Evolutionary conservation across 805 yeast genomes (phyloP), one percentile per base, ranked within the genome.

Genomic region (Tetrapisispora taiwanensis): DNA sequence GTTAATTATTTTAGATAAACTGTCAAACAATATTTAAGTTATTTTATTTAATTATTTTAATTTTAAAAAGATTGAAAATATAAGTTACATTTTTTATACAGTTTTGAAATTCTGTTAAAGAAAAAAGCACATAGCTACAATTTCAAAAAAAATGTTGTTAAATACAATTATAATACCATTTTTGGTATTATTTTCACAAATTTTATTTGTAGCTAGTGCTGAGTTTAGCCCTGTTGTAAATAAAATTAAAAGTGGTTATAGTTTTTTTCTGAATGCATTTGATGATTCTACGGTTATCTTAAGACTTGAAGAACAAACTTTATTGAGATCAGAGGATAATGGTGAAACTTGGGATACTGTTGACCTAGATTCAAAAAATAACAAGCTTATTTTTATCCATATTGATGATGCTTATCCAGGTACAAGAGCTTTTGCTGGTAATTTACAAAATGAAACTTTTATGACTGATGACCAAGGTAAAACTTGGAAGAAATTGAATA

Each of bases 221-320:
- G 36, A 49, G 9, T 47, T 45, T 43, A 18, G 31, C 32, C 56
- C 55, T 22, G 45, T 39, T 26, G 54, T 52, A 22, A 44, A 43
- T 7, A 42, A 39, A 34, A 22, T 45, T 19, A 36, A 36, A 24
- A 36, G 42, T 13, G 26, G 36, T 6, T 17, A 27, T 15, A 30
- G 41, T 5, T 50, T 41, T 42, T 27, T 24, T 32, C 17, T 54
- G n/a, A 39, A 32, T 15, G 45, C 52, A 3, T 75, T 79, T 50
- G 81, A 78, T 49, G 84, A 79, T 52, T 72, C 82, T 0, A 53
- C 73, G 0, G 67, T 65, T n/a, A 46, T 76, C 4, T 41, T 79
- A 26, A 53, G 53, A 7, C 46, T 66, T 22, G 54, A 56, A 7
- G 52, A 63, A 1, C 36, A 45, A 1, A 47, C 42, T 3, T 43